Evolutionary conservation across 1,284 basidiomycete genomes (phyloP).

Genomic region (Sphaerobolus stellatus): DNA sequence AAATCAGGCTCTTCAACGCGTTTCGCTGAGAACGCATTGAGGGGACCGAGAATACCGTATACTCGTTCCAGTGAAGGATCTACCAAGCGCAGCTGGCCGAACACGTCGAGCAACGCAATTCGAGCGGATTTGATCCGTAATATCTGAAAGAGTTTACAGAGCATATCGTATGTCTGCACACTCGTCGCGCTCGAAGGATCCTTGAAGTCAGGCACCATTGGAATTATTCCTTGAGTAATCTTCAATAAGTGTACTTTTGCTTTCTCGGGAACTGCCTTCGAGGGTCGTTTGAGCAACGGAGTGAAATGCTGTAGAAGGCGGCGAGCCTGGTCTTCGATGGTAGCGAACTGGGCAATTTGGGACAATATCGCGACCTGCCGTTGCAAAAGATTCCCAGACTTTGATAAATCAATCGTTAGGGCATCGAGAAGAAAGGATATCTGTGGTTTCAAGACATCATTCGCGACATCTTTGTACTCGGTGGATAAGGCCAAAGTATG

Average conservation of each 20-base stretch:
- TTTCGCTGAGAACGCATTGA: conserved; percentile 86
- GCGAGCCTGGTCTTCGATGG: conserved; percentile 70
- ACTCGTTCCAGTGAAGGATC: conserved; percentile 50
- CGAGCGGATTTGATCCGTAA: conserved; percentile 73
- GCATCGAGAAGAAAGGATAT: conserved; percentile 75
- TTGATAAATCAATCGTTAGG: conserved; percentile 70
- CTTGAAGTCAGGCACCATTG: conserved; percentile 67
- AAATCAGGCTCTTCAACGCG: conserved; percentile 94
- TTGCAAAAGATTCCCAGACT: conserved; percentile 61
- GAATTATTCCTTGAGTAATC: conserved; percentile 73
- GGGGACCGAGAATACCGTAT: conserved; percentile 58
- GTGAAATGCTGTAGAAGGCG: conserved; percentile 75
- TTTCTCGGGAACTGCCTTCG: conserved; percentile 80
- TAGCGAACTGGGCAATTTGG: conserved; percentile 73
- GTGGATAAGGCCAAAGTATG: conserved; percentile 61
- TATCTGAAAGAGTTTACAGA: conserved; percentile 76
- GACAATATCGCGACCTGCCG: conserved; percentile 85
- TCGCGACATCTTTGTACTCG: conserved; percentile 49
- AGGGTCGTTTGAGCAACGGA: conserved; percentile 79
- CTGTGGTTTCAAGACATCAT: conserved; percentile 71
- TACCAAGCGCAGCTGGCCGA: conserved; percentile 57
- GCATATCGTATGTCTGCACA: conserved; percentile 58
- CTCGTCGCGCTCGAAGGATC: conserved; percentile 53
- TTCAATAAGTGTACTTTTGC: conserved; percentile 83
- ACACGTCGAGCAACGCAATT: conserved; percentile 62